phyloP scores from a whole-genome alignment of 2,329 filamentous ascomycete species.

The Endoconidiophora polonica region DNA sequence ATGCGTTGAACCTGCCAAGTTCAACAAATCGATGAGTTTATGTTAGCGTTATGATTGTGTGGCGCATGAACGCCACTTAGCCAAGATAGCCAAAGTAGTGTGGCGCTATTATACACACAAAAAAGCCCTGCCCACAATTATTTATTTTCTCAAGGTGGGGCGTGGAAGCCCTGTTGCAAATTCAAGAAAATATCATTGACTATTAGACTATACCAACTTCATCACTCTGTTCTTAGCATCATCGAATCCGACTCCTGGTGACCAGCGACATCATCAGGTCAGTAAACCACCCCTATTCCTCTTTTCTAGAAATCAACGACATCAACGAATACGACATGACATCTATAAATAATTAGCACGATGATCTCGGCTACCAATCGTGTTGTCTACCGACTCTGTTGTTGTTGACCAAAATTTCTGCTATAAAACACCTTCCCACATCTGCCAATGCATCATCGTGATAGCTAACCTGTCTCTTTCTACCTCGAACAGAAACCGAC shows the following conservation, averaged over 20 bases:
- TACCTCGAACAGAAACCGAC: conserved; percentile 43
- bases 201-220: conserved; percentile 2
- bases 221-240: conserved; percentile 15
- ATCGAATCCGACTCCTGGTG: conserved; percentile 32
- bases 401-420: neutral
- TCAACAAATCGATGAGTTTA: too few species aligned
- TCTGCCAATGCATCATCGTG: neutral
- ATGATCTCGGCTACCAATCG: neutral
- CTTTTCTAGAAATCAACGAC: neutral
- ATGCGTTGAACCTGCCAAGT: too few species aligned
- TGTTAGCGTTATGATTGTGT: neutral
- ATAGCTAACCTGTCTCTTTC: conserved; percentile 15
- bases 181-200: conserved; percentile 7
- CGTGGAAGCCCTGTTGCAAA: conserved; percentile 5
- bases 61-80: conserved; percentile 2
- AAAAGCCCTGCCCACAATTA: conserved; percentile 6
- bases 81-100: too few species aligned
- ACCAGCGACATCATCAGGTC: conserved; percentile 31
- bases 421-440: neutral
- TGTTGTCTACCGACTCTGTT: neutral
- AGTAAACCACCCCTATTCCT: conserved; percentile 18
- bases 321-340: neutral
- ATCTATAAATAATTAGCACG: neutral
- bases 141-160: conserved; percentile 3
- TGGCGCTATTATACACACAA: too few species aligned